Percentiles rank a stretch among this genome's conserved stretches.
Conservation (phyloP, 2,329 filamentous ascomycete species). For the Annulohypoxylon truncatum region DNA sequence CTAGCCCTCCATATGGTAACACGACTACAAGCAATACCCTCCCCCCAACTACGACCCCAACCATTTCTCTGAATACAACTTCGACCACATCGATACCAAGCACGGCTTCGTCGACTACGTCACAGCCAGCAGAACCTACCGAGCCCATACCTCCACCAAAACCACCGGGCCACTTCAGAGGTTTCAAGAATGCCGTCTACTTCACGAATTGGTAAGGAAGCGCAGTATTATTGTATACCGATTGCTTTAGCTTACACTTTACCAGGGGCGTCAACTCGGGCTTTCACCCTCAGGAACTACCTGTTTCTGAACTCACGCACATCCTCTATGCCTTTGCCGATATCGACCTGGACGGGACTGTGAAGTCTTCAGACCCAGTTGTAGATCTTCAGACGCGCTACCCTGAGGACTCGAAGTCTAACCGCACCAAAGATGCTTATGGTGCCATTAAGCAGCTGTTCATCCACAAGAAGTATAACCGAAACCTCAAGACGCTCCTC, state of each 20-base stretch:
- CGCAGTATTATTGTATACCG: not conserved
- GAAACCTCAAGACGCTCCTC: constrained; percentile 81
- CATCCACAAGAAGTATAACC: constrained; percentile 79
- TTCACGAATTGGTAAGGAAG: constrained; percentile 65
- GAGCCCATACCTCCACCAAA: constrained; percentile 30
- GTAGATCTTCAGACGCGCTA: constrained; percentile 77
- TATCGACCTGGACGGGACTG: constrained; percentile 59
- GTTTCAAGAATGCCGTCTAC: constrained; percentile 60
- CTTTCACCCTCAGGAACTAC: constrained; percentile 75
- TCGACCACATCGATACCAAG: constrained; percentile 15
- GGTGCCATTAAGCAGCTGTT: constrained; percentile 83
- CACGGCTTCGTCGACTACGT: constrained; percentile 27
- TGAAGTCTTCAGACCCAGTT: constrained; percentile 69
- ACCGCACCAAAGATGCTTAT: constrained; percentile 72
- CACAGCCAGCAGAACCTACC: constrained; percentile 37
- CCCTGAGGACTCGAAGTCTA: constrained; percentile 69
- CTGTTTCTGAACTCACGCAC: constrained; percentile 76
- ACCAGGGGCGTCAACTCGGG: constrained; percentile 60
- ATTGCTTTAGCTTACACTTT: constrained; percentile 11
- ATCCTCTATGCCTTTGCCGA: constrained; percentile 71
- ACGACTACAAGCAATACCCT: constrained; percentile 9
- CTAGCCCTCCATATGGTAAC: constrained; percentile 9
- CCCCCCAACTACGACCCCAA: constrained; percentile 11
- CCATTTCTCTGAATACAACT: constrained; percentile 9
- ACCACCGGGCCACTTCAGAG: constrained; percentile 42